Base-by-base conservation (phyloP, 176 grass and related monocot genomes). In the Musa troglodytarum region DNA sequence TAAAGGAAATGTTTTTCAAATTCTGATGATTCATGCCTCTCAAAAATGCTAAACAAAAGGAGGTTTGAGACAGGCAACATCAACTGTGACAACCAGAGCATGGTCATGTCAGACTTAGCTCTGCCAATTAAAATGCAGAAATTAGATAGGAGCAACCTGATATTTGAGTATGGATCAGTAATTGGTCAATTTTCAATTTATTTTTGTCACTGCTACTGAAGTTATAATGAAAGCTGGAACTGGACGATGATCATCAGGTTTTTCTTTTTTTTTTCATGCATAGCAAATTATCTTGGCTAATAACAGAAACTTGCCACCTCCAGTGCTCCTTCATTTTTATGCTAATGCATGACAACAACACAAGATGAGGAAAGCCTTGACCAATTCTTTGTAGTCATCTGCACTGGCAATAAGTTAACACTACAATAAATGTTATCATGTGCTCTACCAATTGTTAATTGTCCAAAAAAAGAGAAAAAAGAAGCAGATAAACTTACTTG, bases 401-500 rank as follows among this genome's bases (percentile, higher is more conserved):
- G 43, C 20, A 51, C 19, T 52, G 3, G 21, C 50, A 70, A 51
- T 11, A 25, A 16, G 16, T 50, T 50, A 50, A 70, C 3, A 51
- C 17, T 10, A 16, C 29, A 11, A 69, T 17, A 51, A 70, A 13
- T 21, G 13, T 14, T 2, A 29, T 43, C 1, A 67, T 67, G 65
- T 43, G 65, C 26, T 29, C 34, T 25, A 29, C 9, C 24, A 34
- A 14, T 61, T 19, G 10, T 14, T 4, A 8, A 1, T 15, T 17
- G 15, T 61, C 13, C 9, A 21, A 11, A 62, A 52, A 76, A 78
- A 54, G 20, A 58, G n/a, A 52, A 13, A 43, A 16, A 81, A 19
- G 28, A 25, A 2, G 51, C 14, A 19, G 26, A 66, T 51, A 81
- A 82, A 50, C 84, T 89, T 89, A 89, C 95, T 82, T 99, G 95